Evolutionary conservation across 129 eudicot species (phyloP), one percentile per base, ranked within the genome.

Genomic region (Erigeron canadensis): DNA sequence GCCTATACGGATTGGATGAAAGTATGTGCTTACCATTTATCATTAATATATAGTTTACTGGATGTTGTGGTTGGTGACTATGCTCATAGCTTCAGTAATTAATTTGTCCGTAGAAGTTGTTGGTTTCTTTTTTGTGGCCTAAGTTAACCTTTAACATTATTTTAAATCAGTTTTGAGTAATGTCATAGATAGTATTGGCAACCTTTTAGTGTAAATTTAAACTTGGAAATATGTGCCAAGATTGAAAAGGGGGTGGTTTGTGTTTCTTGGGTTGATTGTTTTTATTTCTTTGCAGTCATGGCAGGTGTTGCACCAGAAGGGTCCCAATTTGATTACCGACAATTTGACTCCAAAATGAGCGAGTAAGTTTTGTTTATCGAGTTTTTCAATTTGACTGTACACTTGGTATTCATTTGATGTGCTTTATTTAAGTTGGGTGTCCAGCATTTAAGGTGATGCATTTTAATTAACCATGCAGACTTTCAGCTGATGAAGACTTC

Each of bases 221-320:
- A 0, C 5, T 46, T 10, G 53, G 53, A n/a, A n/a, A 11, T 46
- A 9, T 11, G 10, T 2, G 15, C 15, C 39, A 57, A 3, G 4
- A 5, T 8, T 18, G 34, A 38, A 13, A 74, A 48, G 2, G 9
- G 21, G 15, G 3, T n/a, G 0, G 60, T 50, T 37, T 47, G 22
- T 17, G 10, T 58, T 56, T 43, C 3, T 76, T 45, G 44, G 4
- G 45, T n/a, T 53, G 48, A 10, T 48, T 61, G 11, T 67, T 64
- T 6, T 39, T 13, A 37, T 60, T 28, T 68, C 39, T 68, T 18
- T 79, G 66, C 75, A 87, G 94, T 82, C 77, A 87, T 90, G 94
- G 94, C 94, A 64, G 94, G 88, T 10, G 60, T 81, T 66, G 89
- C 96, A 74, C 80, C 90, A 63, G 96, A 87, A 75, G 90, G 90